Base-by-base conservation (phyloP, 257 asterid genomes). In the Anisodus tanguticus region DNA sequence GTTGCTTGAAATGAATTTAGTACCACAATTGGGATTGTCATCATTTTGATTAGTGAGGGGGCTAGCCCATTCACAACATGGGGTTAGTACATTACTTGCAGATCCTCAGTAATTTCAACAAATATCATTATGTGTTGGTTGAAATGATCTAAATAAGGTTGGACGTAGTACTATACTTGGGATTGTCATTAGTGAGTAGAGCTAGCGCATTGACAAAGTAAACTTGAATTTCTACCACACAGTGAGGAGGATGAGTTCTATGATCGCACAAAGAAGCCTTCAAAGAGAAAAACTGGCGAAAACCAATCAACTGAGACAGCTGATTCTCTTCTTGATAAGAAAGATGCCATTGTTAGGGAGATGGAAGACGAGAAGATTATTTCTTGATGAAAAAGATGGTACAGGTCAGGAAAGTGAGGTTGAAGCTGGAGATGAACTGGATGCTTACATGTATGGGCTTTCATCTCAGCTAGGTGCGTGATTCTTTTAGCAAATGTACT, bases 211-310 rank as follows among this genome's bases (percentile, higher is more conserved):
- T 83, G 57, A 37, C 49, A 53, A 49, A 17, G 60, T 67, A 22
- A 69, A 58, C 68, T 51, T 84, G 83, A 19, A 68, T 85, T 87
- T 83, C 83, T 45, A 76, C 41, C 74, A 37, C 31, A 80, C 95
- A 94, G 99, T 85, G 98, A 91, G 78, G 99, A 95, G 78, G 98
- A 95, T 71, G 98, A 97, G 16, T 94, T 93, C 91, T 97, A 94
- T 59, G 98, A 97, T 86, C 98, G 98, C 76, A 91, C 98, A 37
- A 84, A 77, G 86, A 97, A 97, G 91, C 86, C 92, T 51, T 82
- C 87, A 31, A 95, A 97, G 87, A 87, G n/a, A 80, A 96, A 88
- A 90, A 87, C 72, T 82, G 95, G 92, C 63, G 97, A 91, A 86
- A 90, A 85, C 86, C 92, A 91, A 87, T 90, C 99, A 62, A 89